Percentiles rank a stretch among this genome's conserved stretches.
Conservation (phyloP, 257 asterid genomes). For the Salvia splendens region DNA sequence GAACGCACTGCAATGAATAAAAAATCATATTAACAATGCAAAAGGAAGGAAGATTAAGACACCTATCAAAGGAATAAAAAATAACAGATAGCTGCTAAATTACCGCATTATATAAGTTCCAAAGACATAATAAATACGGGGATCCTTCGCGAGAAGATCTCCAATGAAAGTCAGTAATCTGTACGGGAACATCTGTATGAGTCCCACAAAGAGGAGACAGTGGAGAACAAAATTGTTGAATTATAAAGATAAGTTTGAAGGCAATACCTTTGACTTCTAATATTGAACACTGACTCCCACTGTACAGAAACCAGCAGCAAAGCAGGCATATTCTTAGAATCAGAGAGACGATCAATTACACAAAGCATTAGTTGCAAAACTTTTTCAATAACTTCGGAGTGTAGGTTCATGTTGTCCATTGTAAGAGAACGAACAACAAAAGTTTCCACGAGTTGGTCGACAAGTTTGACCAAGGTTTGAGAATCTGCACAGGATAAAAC, state of each 20-base stretch:
- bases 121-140: constrained; percentile 47
- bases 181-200: constrained; percentile 33
- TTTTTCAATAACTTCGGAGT: constrained; percentile 50
- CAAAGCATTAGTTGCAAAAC: constrained; percentile 55
- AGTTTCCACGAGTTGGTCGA: constrained; percentile 57
- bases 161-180: constrained; percentile 67
- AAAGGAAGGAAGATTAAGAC: constrained; percentile 8
- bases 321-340: constrained; percentile 41
- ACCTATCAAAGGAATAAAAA: constrained; percentile 14
- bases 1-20: constrained; percentile 66
- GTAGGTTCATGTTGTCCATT: constrained; percentile 40
- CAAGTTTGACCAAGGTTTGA: constrained; percentile 50
- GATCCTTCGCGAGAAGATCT: constrained; percentile 62
- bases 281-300: constrained; percentile 66
- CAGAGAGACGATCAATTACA: constrained; percentile 60
- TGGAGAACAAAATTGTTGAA: constrained; percentile 25
- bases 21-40: constrained; percentile 22
- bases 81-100: constrained; percentile 19
- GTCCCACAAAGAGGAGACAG: constrained; percentile 27
- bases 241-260: constrained; percentile 26
- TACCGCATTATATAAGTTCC: constrained; percentile 64
- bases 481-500: constrained; percentile 49
- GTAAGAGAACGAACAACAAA: constrained; percentile 44
- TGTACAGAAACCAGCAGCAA: constrained; percentile 46
- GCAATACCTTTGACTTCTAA: constrained; percentile 66